Evolutionary conservation across 2,329 filamentous ascomycete species (phyloP), one percentile per base, ranked within the genome.

Genomic region (Decorospora gaudefroyi): DNA sequence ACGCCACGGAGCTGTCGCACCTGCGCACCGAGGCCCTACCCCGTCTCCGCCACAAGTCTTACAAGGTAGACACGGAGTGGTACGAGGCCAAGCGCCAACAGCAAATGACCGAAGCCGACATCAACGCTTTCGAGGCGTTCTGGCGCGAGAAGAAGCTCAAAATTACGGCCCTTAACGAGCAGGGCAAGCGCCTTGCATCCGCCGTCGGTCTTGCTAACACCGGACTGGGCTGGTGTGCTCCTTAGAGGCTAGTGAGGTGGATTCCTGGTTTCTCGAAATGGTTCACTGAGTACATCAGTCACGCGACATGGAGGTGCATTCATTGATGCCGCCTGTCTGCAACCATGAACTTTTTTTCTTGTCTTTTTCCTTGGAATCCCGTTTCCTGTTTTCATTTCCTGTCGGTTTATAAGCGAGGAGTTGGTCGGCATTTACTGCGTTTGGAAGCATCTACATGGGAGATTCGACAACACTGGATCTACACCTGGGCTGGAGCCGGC

Each of bases 41-140:
- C 3, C 72, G 74, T 38, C 69, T 78, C 42, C 71, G 71, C 22
- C 75, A 76, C 44, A 48, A 60, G 26, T 53, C 55, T 15, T 64
- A 59, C 54, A 61, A 67, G 32, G 63, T 72, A 13, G 66, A 70
- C 30, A 56, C 48, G 3, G 65, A 67, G 46, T 71, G 61, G 64
- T 46, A 51, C 28, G 64, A 69, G 32, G 54, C 53, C 44, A 64
- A 68, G 53, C 59, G 58, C 34, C 46, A 39, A 7, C 51, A 50
- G 6, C 5, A 26, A 12, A 21, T 67, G 19, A 32, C 50, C 21
- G 34, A 35, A 2, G 52, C 55, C 10, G 64, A 63, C 9, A 45
- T 64, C 31, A 58, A 58, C 19, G 58, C 64, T 4, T 74, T 74
- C 45, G 65, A 68, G 49, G 51, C 61, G 18, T 75, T 72, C 70